A percentile compares a stretch with the other conserved stretches of the same genome.
Conservation (phyloP, 768 basidiomycete species). For the Lanmaoa rubissima region DNA sequence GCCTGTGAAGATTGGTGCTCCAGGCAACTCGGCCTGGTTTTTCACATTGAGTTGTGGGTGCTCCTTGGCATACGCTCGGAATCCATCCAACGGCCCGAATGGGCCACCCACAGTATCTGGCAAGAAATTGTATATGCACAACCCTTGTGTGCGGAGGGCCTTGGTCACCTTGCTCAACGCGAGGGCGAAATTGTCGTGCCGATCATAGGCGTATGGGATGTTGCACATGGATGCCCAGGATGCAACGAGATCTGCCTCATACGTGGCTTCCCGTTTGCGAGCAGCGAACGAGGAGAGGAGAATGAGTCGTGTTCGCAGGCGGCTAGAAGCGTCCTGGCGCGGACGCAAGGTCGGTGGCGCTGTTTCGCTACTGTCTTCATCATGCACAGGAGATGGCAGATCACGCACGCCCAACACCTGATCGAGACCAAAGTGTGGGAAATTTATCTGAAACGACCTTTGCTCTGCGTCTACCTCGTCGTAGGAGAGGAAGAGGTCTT, state of each 20-base stretch:
- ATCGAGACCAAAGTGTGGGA: not conserved
- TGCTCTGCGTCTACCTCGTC: too few species aligned
- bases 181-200: not conserved
- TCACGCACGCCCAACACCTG: not conserved
- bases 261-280: not conserved
- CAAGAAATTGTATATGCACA: not conserved
- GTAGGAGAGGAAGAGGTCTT: not conserved
- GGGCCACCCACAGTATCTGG: not conserved
- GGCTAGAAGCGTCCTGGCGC: not conserved
- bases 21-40: not conserved
- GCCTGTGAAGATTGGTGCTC: not conserved
- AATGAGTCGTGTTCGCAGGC: not conserved
- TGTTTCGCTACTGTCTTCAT: not conserved
- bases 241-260: not conserved
- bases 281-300: not conserved
- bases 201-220: not conserved
- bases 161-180: not conserved
- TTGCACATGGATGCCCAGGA: not conserved
- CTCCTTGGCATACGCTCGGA: not conserved
- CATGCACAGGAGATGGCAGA: not conserved
- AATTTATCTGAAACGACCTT: not conserved
- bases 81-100: not conserved
- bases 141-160: not conserved
- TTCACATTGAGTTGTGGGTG: not conserved
- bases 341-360: not conserved